Evolutionary conservation across 345 rosid species (phyloP), one percentile per base, ranked within the genome.

Genomic region (Tarenaya hassleriana): DNA sequence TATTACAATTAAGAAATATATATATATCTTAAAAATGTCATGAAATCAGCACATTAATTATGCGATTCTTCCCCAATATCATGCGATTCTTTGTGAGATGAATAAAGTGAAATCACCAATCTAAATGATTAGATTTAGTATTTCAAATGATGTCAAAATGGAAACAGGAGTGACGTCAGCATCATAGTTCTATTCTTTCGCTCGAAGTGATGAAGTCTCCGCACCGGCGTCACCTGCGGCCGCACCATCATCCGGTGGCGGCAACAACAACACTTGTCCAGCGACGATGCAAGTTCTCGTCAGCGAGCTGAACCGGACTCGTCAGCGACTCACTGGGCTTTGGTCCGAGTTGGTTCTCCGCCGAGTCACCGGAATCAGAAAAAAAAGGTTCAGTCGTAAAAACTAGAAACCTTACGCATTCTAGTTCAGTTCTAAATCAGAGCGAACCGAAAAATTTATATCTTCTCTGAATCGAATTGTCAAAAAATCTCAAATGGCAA

Each of bases 161-260:
- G 55, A 15, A 32, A 47, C 17, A n/a, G n/a, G 7, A 4, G 6
- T 72, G 75, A 80, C 79, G 77, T 84, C 80, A 78, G 39, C 67
- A 24, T 47, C 67, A 24, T 47, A 71, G 73, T 82, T 88, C 81
- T 85, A 82, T 83, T 66, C 69, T 63, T 7, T 80, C 96, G 0
- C 77, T 92, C 1, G 96, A 92, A 59, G 88, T 92, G 10, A 92
- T 92, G 98, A 77, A 69, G 55, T 88, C 98, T 1, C 98, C 98
- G 8, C 72, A 92, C 98, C 29, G 96, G 98, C n/a, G 86, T 92
- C 13, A 92, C 98, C 10, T 88, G 88, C 73, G 98, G 88, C 69
- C 88, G 95, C 15, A 67, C 80, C 52, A 77, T 84, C 69, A 92
- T 88, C 74, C 88, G 84, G 43, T 78, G 79, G 44, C 68, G 61